Conservation (phyloP, 2,329 filamentous ascomycete species). For the Sporothrix pallida region DNA sequence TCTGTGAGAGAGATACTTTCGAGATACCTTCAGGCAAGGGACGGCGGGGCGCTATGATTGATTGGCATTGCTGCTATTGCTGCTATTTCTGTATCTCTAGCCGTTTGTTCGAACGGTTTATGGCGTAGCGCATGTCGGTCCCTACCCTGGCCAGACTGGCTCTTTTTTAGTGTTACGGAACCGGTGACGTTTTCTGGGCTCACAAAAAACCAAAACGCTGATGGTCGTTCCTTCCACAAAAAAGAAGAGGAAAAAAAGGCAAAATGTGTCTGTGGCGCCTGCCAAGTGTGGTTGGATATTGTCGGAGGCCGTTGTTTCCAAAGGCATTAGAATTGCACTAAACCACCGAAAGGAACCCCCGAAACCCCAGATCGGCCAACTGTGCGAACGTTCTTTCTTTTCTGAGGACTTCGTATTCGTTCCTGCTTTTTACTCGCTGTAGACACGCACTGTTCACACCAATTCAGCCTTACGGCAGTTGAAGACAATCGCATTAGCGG, state of each 20-base stretch:
- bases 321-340: not conserved
- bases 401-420: not conserved
- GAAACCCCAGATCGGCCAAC: not conserved
- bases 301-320: not conserved
- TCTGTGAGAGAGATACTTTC: not conserved
- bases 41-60: not conserved
- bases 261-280: not conserved
- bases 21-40: slow-evolving; percentile 5
- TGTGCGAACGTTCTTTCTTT: not conserved
- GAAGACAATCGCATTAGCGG: not conserved
- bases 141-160: not conserved
- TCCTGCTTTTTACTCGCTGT: not conserved
- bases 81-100: slow-evolving; percentile 19
- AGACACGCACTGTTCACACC: not conserved
- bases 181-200: slow-evolving; percentile 11
- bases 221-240: not conserved
- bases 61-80: not conserved
- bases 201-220: too few species aligned
- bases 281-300: not conserved
- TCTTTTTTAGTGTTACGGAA: slow-evolving; percentile 1
- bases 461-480: slow-evolving; percentile 17
- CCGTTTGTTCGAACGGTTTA: not conserved
- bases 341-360: not conserved
- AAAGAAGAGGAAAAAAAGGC: not conserved
- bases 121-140: not conserved